Conservation (phyloP, 768 basidiomycete genomes). For the Leccinum incarnatum region DNA sequence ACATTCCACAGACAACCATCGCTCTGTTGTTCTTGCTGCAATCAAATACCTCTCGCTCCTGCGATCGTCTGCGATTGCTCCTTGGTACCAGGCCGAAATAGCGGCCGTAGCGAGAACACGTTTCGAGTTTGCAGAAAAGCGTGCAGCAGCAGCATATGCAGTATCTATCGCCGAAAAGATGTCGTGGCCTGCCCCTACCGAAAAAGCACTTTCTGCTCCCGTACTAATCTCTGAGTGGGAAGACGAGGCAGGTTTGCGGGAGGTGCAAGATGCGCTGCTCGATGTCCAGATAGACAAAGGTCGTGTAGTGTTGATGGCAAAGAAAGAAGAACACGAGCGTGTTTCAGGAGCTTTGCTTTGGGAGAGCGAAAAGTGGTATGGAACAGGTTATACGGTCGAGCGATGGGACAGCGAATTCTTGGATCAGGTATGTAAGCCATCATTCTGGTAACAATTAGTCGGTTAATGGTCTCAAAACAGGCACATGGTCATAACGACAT, state of each 20-base stretch:
- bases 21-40: slow-evolving; percentile 59
- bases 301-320: slow-evolving; percentile 77
- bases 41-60: slow-evolving; percentile 81
- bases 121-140: slow-evolving; percentile 88
- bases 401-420: slow-evolving; percentile 63
- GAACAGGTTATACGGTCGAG: slow-evolving; percentile 81
- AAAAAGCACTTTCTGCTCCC: slow-evolving; percentile 69
- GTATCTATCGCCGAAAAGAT: slow-evolving; percentile 72
- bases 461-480: slow-evolving; percentile 34
- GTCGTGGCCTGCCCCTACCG: slow-evolving; percentile 77
- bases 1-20: slow-evolving; percentile 55
- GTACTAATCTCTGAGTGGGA: slow-evolving; percentile 76
- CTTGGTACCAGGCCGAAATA: slow-evolving; percentile 76
- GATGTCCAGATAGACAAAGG: slow-evolving; percentile 55
- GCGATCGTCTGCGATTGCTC: slow-evolving; percentile 54
- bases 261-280: slow-evolving; percentile 62
- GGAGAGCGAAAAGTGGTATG: slow-evolving; percentile 89
- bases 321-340: slow-evolving; percentile 57
- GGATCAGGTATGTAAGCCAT: slow-evolving; percentile 38
- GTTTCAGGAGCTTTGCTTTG: slow-evolving; percentile 53
- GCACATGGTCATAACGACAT: slow-evolving; percentile 63
- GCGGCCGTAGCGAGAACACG: slow-evolving; percentile 65
- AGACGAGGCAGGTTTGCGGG: slow-evolving; percentile 42
- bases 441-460: neutral
- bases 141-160: slow-evolving; percentile 75